Evolutionary conservation across 2,329 filamentous ascomycete genomes (phyloP).

Genomic region (Pseudogymnoascus sp.): DNA sequence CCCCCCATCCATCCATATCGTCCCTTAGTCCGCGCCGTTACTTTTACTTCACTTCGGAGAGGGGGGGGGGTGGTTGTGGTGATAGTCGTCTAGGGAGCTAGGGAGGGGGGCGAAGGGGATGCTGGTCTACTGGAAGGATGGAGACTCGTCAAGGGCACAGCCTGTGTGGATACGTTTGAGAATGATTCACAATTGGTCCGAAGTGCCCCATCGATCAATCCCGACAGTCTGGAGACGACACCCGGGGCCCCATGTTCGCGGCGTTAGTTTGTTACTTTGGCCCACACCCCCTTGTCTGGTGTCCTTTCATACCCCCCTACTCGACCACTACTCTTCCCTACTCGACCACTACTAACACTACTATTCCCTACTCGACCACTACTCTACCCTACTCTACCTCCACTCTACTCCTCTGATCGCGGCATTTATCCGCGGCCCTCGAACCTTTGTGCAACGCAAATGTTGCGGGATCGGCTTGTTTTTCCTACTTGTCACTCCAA

Average conservation of each 20-base stretch:
- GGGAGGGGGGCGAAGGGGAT: background rate
- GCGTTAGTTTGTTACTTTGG: background rate
- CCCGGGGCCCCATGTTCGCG: background rate
- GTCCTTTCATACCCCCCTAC: background rate
- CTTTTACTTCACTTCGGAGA: too few species aligned
- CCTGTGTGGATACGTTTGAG: background rate
- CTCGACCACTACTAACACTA: too few species aligned
- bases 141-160: background rate
- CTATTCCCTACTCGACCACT: background rate
- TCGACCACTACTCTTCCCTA: background rate
- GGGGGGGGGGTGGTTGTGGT: too few species aligned
- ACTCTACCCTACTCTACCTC: background rate
- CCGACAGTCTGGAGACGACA: background rate
- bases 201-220: background rate
- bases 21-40: too few species aligned
- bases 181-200: background rate
- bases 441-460: background rate
- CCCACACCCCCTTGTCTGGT: background rate
- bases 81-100: too few species aligned
- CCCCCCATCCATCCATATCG: too few species aligned
- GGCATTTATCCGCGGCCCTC: background rate
- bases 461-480: background rate
- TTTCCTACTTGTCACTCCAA: background rate
- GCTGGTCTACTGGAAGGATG: background rate
- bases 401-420: background rate